Conservation (phyloP, 352 stramenopile genomes). For the Thalassiosira mediterranea region DNA sequence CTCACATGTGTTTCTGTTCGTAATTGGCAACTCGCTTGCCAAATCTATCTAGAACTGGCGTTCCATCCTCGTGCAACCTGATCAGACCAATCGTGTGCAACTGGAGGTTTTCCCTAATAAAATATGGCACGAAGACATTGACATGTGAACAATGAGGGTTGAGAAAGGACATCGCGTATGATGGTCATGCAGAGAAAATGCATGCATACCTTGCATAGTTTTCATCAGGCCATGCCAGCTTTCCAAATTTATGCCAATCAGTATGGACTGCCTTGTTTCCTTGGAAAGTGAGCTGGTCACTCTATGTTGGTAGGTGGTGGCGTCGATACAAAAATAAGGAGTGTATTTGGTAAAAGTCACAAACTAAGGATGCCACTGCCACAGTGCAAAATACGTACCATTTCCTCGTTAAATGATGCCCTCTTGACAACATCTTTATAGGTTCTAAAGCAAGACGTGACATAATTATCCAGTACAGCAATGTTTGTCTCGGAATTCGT, state of each 20-base stretch:
- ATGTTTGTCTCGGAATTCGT: conserved; percentile 37
- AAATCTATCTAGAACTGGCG: conserved; percentile 43
- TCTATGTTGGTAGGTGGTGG: neutral
- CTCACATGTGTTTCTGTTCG: conserved; percentile 65
- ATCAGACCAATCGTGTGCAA: conserved; percentile 71
- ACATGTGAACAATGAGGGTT: too few relatives aligned
- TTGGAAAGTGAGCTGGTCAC: conserved; percentile 27
- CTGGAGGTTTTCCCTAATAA: conserved; percentile 43
- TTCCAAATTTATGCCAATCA: conserved; percentile 15
- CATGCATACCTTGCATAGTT: conserved; percentile 46
- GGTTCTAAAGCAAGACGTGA: conserved; percentile 47
- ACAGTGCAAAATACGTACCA: conserved; percentile 23
- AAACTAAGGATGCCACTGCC: too few relatives aligned
- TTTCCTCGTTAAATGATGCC: conserved; percentile 54
- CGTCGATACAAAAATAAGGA: neutral
- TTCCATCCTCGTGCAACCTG: conserved; percentile 54
- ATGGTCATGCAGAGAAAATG: neutral
- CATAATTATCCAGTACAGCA: conserved; percentile 43
- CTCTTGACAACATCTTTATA: conserved; percentile 58
- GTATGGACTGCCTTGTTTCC: conserved; percentile 28
- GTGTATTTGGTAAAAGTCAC: neutral
- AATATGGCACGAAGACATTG: too few relatives aligned
- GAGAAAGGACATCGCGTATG: too few relatives aligned
- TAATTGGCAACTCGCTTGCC: conserved; percentile 62
- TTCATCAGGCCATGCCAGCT: conserved; percentile 48